Conservation (phyloP, 2,329 filamentous ascomycete genomes). For the Aureobasidium sp. region DNA sequence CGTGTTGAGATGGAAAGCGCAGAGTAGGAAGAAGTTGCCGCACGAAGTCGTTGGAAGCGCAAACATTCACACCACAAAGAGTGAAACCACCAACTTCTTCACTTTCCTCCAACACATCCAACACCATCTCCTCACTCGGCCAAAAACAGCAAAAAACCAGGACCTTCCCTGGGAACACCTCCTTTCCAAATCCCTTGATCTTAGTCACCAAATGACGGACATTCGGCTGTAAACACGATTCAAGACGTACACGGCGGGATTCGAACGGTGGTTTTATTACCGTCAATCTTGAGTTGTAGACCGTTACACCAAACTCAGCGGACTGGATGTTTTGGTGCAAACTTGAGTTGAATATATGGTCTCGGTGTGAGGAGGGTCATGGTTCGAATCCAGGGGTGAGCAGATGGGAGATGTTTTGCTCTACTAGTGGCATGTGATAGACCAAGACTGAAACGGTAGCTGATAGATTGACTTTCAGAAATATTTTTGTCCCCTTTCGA, state of each 20-base stretch:
- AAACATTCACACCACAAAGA: background rate
- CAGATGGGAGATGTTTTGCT: background rate
- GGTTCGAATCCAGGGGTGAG: background rate
- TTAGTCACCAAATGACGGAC: background rate
- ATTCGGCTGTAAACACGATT: background rate
- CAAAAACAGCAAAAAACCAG: background rate
- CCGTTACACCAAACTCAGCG: background rate
- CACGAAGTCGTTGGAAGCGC: background rate
- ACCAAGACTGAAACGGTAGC: background rate
- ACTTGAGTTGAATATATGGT: background rate
- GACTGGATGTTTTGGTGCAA: background rate
- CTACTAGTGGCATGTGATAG: background rate
- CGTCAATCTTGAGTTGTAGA: background rate
- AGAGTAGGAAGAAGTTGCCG: background rate
- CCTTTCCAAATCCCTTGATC: background rate
- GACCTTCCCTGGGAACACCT: background rate
- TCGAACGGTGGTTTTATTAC: background rate
- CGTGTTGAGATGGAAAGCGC: background rate
- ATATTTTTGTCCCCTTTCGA: too few relatives aligned
- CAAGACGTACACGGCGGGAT: background rate
- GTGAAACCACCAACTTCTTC: background rate
- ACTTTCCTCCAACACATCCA: background rate
- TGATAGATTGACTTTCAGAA: too few relatives aligned
- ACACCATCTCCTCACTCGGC: background rate
- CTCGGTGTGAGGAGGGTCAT: background rate